Conservation (phyloP, 331 rosid species). For the Prunus yedoensis region DNA sequence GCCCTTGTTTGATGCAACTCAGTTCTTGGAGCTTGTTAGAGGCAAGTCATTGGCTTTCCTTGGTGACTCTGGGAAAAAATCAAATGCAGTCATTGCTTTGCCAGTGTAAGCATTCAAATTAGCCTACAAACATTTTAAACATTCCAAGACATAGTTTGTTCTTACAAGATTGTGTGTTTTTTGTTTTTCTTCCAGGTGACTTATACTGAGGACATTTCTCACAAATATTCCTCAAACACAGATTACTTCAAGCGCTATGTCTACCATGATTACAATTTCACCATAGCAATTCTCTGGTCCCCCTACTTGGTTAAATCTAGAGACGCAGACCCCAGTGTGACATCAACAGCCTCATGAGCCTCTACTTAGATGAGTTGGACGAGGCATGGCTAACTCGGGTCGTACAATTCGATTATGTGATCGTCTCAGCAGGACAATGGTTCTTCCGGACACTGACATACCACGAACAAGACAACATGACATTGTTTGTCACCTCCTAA, state of each 20-base stretch:
- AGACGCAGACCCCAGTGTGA: constrained; percentile 44
- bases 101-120: constrained; percentile 70
- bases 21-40: constrained; percentile 61
- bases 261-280: constrained; percentile 63
- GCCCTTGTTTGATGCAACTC: constrained; percentile 66
- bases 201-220: constrained; percentile 60
- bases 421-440: constrained; percentile 86
- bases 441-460: constrained; percentile 56
- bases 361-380: constrained; percentile 63
- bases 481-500: constrained; percentile 32
- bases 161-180: neutral
- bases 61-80: constrained; percentile 83
- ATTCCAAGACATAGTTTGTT: neutral
- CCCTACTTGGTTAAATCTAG: constrained; percentile 52
- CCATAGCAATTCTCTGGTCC: constrained; percentile 69
- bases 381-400: constrained; percentile 50
- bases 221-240: constrained; percentile 24
- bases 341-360: constrained; percentile 45
- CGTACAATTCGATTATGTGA: constrained; percentile 55
- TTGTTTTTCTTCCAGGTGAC: constrained; percentile 46
- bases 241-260: constrained; percentile 48
- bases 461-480: constrained; percentile 41
- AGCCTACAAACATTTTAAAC: neutral
- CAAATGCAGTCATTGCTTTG: constrained; percentile 89
- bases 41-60: constrained; percentile 85